A percentile compares a stretch with the other conserved stretches of the same genome.
phyloP scores from a whole-genome alignment of 139 green algal species.

The Chlamydomonas schloesseri region DNA sequence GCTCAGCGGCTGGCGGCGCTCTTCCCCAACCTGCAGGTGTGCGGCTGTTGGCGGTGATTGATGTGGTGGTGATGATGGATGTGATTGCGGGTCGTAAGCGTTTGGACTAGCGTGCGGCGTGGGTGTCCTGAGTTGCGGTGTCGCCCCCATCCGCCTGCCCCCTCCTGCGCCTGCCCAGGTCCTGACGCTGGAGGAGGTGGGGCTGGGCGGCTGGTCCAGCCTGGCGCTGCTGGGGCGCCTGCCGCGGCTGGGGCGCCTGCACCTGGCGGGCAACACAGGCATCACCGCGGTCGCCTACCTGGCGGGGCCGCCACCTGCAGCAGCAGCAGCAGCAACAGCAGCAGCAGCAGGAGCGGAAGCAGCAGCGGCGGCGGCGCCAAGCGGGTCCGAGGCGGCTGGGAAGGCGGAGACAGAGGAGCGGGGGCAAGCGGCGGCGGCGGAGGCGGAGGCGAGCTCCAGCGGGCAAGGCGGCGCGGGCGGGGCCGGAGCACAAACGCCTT shows the following conservation, averaged over 20 bases:
- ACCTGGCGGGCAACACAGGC: constrained; percentile 73
- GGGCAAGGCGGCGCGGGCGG: background rate
- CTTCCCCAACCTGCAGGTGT: constrained; percentile 19
- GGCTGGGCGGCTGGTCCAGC: constrained; percentile 58
- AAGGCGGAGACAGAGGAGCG: no score
- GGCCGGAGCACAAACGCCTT: no score
- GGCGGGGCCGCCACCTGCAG: background rate
- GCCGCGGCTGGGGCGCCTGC: constrained; percentile 69
- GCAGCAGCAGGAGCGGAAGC: no score
- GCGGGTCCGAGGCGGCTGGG: no score
- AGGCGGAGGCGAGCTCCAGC: background rate
- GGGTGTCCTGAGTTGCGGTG: no score
- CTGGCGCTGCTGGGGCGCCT: constrained; percentile 66
- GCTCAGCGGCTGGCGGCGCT: constrained; percentile 9
- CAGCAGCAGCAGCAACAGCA: no score
- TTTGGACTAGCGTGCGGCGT: no score
- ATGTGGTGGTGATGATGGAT: no score
- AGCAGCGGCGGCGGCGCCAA: no score
- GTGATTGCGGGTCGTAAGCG: no score
- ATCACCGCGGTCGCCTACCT: background rate
- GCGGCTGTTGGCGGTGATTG: background rate
- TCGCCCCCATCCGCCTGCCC: no score
- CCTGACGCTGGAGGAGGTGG: constrained; percentile 65
- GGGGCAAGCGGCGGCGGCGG: no score
- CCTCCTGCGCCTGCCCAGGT: constrained; percentile 43